A percentile compares a stretch with the other conserved stretches of the same genome.
Conservation (phyloP, 805 yeast species). For the Candida peoriensis region DNA sequence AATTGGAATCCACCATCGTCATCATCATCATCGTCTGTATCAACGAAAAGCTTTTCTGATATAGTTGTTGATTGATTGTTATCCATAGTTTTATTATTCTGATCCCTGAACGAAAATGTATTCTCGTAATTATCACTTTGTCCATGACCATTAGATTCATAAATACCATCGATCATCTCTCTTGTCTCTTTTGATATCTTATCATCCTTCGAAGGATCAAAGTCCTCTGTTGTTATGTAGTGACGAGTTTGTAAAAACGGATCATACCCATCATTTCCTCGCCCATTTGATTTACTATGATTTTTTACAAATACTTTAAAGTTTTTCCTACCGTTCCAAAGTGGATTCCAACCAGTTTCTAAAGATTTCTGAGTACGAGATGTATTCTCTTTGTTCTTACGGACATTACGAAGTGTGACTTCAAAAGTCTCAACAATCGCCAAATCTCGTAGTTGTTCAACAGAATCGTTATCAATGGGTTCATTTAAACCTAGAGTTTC, state of each 20-base stretch:
- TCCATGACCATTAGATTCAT: conserved; percentile 2
- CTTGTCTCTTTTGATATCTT: background rate
- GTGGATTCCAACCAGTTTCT: conserved; percentile 9
- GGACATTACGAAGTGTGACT: conserved; percentile 12
- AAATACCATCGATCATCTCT: conserved; percentile 3
- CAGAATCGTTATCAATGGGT: conserved; percentile 19
- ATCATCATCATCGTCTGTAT: conserved; percentile 9
- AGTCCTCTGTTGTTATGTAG: conserved; percentile 26
- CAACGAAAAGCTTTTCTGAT: conserved; percentile 13
- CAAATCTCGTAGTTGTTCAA: conserved; percentile 27
- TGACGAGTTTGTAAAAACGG: conserved; percentile 28
- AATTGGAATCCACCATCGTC: conserved; percentile 17
- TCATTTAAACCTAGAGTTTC: conserved; percentile 13
- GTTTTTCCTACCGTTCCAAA: conserved; percentile 32
- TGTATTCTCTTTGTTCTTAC: background rate
- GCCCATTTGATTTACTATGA: conserved; percentile 11
- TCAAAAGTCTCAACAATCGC: conserved; percentile 31
- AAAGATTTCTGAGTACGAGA: too few relatives aligned
- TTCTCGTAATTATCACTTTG: background rate
- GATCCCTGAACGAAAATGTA: too few relatives aligned
- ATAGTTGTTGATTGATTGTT: too few relatives aligned
- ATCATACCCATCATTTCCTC: conserved; percentile 20
- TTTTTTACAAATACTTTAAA: conserved; percentile 35
- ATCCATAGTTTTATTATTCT: too few relatives aligned
- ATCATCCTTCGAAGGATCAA: conserved; percentile 13